phyloP scores from a whole-genome alignment of 106 monocot species.

The Platanthera guangdongensis region DNA sequence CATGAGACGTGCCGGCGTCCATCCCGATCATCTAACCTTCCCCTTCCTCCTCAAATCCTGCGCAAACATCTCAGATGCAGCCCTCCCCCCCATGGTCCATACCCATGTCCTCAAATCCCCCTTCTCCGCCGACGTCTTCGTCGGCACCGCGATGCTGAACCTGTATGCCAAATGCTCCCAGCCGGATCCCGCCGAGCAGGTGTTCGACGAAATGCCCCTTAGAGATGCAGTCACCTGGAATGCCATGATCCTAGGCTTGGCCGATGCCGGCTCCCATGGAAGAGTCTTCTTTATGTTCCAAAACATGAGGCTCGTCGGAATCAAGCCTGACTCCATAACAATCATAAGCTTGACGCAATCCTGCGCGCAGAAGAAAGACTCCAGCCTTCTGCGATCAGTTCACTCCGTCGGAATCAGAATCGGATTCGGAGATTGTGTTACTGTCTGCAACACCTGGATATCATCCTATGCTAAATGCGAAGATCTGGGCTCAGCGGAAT shows the following conservation, averaged over 20 bases:
- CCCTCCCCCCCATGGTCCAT: slow-evolving; percentile 8
- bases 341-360: slow-evolving; percentile 17
- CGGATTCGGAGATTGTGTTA: slow-evolving; percentile 18
- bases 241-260: slow-evolving; percentile 19
- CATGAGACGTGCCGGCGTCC: slow-evolving; percentile 7
- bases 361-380: background rate
- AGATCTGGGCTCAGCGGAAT: slow-evolving; percentile 22
- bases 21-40: slow-evolving; percentile 21
- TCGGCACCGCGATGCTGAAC: slow-evolving; percentile 21
- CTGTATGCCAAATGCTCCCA: slow-evolving; percentile 13
- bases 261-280: slow-evolving; percentile 4
- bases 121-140: slow-evolving; percentile 26
- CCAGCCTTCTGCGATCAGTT: slow-evolving; percentile 6
- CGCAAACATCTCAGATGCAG: slow-evolving; percentile 2
- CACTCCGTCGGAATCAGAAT: slow-evolving; percentile 22
- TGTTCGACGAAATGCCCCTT: slow-evolving; percentile 26
- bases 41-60: slow-evolving; percentile 27
- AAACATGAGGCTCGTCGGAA: slow-evolving; percentile 17
- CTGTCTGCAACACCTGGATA: slow-evolving; percentile 27
- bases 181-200: background rate
- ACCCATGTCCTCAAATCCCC: slow-evolving; percentile 26
- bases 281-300: slow-evolving; percentile 15
- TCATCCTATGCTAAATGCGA: slow-evolving; percentile 30
- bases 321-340: slow-evolving; percentile 22
- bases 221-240: slow-evolving; percentile 34